A percentile compares a stretch with the other conserved stretches of the same genome.
phyloP scores from a whole-genome alignment of 139 green algal species.

The Ostreobium quekettii region DNA sequence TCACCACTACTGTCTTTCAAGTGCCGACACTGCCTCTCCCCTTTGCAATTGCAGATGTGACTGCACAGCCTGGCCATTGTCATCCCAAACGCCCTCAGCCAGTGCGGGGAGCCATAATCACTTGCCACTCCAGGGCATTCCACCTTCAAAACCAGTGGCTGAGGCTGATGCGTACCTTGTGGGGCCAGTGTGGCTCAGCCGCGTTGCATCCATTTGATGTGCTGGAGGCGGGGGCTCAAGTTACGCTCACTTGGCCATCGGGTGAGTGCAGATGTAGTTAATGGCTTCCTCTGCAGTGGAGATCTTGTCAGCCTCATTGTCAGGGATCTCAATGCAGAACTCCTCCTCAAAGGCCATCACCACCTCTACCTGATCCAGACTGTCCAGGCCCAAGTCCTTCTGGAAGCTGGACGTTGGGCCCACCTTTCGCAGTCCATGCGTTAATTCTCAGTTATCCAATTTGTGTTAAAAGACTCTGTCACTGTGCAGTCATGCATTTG shows the following conservation, averaged over 20 bases:
- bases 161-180: too few relatives aligned
- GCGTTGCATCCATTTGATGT: too few relatives aligned
- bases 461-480: not conserved
- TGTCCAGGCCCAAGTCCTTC: constrained; percentile 95
- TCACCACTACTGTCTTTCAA: too few relatives aligned
- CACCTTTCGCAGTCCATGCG: constrained; percentile 46
- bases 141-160: too few relatives aligned
- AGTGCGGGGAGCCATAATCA: too few relatives aligned
- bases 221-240: too few relatives aligned
- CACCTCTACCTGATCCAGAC: constrained; percentile 95
- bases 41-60: too few relatives aligned
- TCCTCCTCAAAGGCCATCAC: constrained; percentile 99
- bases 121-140: too few relatives aligned
- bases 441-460: constrained; percentile 5
- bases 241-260: constrained; percentile 70
- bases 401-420: constrained; percentile 65
- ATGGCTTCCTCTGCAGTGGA: constrained; percentile 77
- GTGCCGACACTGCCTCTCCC: too few relatives aligned
- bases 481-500: not conserved
- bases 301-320: constrained; percentile 97
- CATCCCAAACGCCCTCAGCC: too few relatives aligned
- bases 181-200: too few relatives aligned
- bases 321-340: constrained; percentile 97
- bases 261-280: constrained; percentile 80
- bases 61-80: too few relatives aligned